Conservation (phyloP, 345 rosid genomes). For the Eucalyptus regnans region DNA sequence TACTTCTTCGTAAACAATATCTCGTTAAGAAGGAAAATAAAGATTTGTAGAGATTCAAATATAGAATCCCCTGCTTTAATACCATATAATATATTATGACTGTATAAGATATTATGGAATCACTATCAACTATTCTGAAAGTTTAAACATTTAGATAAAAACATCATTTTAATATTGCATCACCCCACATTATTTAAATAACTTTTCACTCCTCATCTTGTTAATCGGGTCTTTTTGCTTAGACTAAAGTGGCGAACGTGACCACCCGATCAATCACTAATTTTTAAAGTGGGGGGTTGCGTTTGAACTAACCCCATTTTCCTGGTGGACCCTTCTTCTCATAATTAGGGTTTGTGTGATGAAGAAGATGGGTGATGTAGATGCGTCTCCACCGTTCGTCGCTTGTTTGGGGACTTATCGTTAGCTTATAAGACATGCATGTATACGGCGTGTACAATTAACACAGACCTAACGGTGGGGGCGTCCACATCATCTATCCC, state of each 20-base stretch:
- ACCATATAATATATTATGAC: accelerated
- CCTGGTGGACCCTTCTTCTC: neutral
- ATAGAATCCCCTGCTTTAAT: too few relatives aligned
- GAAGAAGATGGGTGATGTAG: neutral
- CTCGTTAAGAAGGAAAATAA: neutral
- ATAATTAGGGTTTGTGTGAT: neutral
- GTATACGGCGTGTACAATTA: neutral
- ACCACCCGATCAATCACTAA: neutral
- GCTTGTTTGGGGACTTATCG: neutral
- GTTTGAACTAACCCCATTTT: neutral
- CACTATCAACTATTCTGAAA: too few relatives aligned
- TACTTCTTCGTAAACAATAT: too few relatives aligned
- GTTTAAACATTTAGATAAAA: too few relatives aligned
- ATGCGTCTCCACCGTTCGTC: neutral
- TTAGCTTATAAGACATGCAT: neutral
- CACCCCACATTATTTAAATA: too few relatives aligned
- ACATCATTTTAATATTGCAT: too few relatives aligned
- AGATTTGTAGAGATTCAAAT: too few relatives aligned
- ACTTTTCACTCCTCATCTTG: too few relatives aligned
- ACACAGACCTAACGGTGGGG: neutral
- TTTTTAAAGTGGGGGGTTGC: neutral
- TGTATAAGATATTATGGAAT: too few relatives aligned
- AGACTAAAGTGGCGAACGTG: neutral
- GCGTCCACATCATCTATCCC: neutral
- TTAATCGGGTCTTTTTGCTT: too few relatives aligned